Percentiles rank a stretch among this genome's conserved stretches.
Evolutionary conservation across 2,329 filamentous ascomycete species (phyloP).

Genomic region (Penicillium polonicum): DNA sequence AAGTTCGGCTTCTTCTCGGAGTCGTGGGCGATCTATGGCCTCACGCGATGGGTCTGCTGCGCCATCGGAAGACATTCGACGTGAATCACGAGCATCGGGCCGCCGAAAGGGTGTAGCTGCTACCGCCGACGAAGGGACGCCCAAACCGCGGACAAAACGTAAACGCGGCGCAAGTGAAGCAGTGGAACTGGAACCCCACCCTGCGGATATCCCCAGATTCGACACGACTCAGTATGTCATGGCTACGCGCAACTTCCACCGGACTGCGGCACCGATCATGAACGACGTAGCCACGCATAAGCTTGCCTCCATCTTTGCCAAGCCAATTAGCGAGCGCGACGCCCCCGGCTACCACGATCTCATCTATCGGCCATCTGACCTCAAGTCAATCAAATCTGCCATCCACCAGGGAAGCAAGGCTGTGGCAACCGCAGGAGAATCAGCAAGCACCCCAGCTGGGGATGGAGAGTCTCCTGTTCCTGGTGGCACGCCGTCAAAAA

Average conservation of each 20-base stretch:
- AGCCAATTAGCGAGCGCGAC: constrained; percentile 70
- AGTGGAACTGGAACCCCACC: constrained; percentile 30
- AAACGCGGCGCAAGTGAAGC: constrained; percentile 41
- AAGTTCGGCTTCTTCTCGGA: constrained; percentile 38
- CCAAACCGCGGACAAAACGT: constrained; percentile 38
- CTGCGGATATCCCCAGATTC: constrained; percentile 28
- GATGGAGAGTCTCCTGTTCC: constrained; percentile 54
- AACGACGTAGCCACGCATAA: constrained; percentile 76
- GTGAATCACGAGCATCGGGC: constrained; percentile 24
- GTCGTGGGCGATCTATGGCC: constrained; percentile 37
- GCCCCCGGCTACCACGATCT: constrained; percentile 74
- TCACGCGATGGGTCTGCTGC: constrained; percentile 34
- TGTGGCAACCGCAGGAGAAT: constrained; percentile 48
- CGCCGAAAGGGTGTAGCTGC: constrained; percentile 29
- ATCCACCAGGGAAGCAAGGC: constrained; percentile 54
- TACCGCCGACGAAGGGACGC: constrained; percentile 27
- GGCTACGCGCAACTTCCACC: constrained; percentile 53
- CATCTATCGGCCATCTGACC: constrained; percentile 71
- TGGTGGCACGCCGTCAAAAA: constrained; percentile 39
- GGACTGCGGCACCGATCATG: constrained; percentile 69
- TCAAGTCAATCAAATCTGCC: constrained; percentile 73
- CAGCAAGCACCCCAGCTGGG: constrained; percentile 65
- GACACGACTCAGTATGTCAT: constrained; percentile 40
- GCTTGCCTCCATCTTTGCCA: constrained; percentile 75
- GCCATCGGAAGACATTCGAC: constrained; percentile 25